Evolutionary conservation across 2,329 filamentous ascomycete genomes (phyloP), one percentile per base, ranked within the genome.

Genomic region (Acephala macrosclerotiorum): DNA sequence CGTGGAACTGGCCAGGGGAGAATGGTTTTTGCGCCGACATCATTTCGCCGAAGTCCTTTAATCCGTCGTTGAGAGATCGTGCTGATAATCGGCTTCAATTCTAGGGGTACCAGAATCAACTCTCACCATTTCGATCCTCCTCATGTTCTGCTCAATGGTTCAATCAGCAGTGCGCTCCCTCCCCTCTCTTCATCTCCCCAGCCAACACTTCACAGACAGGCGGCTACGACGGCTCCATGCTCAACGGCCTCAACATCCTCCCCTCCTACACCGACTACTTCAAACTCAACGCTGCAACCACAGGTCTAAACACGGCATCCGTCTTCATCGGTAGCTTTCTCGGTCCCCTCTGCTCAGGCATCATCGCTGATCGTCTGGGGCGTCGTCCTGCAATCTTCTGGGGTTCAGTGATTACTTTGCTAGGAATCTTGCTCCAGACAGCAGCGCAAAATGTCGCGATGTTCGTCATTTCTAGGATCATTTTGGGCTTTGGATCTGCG

Each of bases 181-280:
- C 11, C 20, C 20, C n/a, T 51, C n/a, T 49, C 25, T 53, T 49
- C 29, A 4, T 25, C 5, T 42, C 12, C 25, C 5, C 58, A 53
- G n/a, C 49, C 25, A 38, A 57, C 20, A 38, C 7, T 11, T 9
- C 71, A 65, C 68, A 70, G 59, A 74, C 71, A 63, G 67, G 65
- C 51, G 71, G 68, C 3, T 71, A 69, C 36, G 70, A 72, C 49
- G 67, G 65, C 5, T 70, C 68, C 6, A 70, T 71, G 68, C 68
- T 71, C 76, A 87, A 87, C 66, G 84, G 83, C 0, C 78, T 89
- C 22, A 85, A 87, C 64, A 87, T 88, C 64, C 74, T 88, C 12
- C 84, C 85, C 0, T 82, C 80, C 0, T 88, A 87, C 72, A 81
- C 79, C 0, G 79, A 85, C 47, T 88, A 87, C 72, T 88, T 88